Evolutionary conservation across 208 protist species (phyloP).

Genomic region (Polymyxa betae): DNA sequence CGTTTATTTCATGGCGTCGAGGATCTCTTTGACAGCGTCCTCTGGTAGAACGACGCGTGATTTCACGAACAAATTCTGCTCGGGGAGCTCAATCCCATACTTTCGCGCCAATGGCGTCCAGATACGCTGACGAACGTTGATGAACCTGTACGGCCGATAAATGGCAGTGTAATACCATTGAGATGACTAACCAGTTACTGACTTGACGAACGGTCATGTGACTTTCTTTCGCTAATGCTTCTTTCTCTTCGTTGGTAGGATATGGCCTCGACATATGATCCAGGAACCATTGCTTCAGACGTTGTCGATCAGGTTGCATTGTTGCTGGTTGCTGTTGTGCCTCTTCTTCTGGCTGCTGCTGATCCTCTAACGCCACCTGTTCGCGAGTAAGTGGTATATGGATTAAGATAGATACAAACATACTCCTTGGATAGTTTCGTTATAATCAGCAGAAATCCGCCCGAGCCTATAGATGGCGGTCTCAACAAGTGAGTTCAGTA

Average conservation of each 20-base stretch:
- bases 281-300: constrained; percentile 12
- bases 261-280: not conserved
- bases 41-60: not conserved
- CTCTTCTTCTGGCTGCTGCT: too few relatives aligned
- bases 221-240: not conserved
- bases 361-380: too few relatives aligned
- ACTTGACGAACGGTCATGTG: not conserved
- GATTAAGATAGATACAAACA: not conserved
- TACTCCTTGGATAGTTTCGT: not conserved
- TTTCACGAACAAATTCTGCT: not conserved
- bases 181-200: constrained; percentile 35
- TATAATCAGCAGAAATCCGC: not conserved
- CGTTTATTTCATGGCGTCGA: not conserved
- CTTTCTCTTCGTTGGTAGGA: constrained; percentile 35
- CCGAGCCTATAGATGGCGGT: not conserved
- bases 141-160: constrained; percentile 10
- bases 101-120: constrained; percentile 2
- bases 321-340: too few relatives aligned
- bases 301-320: not conserved
- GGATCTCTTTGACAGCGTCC: constrained; percentile 28
- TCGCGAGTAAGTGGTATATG: not conserved
- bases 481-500: not conserved
- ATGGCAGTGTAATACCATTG: not conserved
- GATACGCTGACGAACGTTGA: constrained; percentile 24
- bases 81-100: not conserved